phyloP scores from a whole-genome alignment of 441 rosid genomes.

The Euphorbia schlechtendalii region DNA sequence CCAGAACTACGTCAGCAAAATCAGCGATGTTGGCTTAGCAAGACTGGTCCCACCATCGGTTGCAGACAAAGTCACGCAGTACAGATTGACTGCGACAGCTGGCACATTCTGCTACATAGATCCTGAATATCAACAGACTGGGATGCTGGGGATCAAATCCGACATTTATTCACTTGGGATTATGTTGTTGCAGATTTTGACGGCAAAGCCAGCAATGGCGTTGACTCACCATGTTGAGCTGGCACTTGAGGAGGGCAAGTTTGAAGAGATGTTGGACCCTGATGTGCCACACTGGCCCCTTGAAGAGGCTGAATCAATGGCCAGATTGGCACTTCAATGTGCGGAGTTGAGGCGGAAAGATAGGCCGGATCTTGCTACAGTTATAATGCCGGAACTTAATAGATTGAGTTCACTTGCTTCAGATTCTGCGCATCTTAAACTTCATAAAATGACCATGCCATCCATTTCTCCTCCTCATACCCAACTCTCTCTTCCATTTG shows the following conservation, averaged over 20 bases:
- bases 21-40: slow-evolving; percentile 71
- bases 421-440: slow-evolving; percentile 22
- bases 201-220: slow-evolving; percentile 74
- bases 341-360: slow-evolving; percentile 64
- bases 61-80: slow-evolving; percentile 50
- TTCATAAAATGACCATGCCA: slow-evolving; percentile 5
- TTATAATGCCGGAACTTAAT: slow-evolving; percentile 52
- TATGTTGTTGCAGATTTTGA: slow-evolving; percentile 60
- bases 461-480: slow-evolving; percentile 23
- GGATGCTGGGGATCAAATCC: slow-evolving; percentile 42
- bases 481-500: slow-evolving; percentile 3
- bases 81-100: slow-evolving; percentile 67
- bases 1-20: slow-evolving; percentile 64
- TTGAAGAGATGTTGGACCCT: slow-evolving; percentile 40
- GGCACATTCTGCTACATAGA: slow-evolving; percentile 84
- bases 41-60: slow-evolving; percentile 71
- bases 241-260: slow-evolving; percentile 39
- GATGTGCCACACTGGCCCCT: slow-evolving; percentile 60
- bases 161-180: slow-evolving; percentile 75
- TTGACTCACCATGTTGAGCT: slow-evolving; percentile 46
- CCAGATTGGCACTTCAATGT: slow-evolving; percentile 52
- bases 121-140: slow-evolving; percentile 52
- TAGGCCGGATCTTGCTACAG: slow-evolving; percentile 60
- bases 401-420: slow-evolving; percentile 50
- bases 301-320: slow-evolving; percentile 41